Evolutionary conservation across 1,139 yeast genomes (phyloP).

Genomic region (Blastobotrys serpentis): DNA sequence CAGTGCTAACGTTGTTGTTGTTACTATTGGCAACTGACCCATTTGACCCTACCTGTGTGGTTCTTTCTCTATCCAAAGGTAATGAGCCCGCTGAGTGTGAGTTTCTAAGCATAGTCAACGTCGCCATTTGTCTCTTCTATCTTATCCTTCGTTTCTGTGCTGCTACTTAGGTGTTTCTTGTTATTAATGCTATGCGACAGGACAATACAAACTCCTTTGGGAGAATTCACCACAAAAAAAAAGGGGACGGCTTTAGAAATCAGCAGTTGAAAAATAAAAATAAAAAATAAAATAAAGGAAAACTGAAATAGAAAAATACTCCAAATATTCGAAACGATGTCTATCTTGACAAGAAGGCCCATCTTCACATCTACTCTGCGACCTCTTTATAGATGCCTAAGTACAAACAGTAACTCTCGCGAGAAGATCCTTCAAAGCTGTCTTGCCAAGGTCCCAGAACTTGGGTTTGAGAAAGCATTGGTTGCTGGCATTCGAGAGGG

Average conservation of each 20-base stretch:
- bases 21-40: neutral
- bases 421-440: conserved; percentile 48
- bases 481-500: conserved; percentile 59
- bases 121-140: conserved; percentile 19
- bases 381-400: neutral
- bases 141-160: too few species aligned
- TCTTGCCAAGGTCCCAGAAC: conserved; percentile 56
- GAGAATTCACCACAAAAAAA: neutral
- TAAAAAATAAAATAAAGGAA: too few species aligned
- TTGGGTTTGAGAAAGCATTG: conserved; percentile 70
- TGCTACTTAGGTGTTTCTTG: too few species aligned
- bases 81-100: conserved; percentile 17
- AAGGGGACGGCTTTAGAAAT: too few species aligned
- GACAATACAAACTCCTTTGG: too few species aligned
- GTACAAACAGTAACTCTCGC: neutral
- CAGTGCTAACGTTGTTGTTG: neutral
- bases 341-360: neutral
- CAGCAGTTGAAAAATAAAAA: too few species aligned
- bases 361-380: neutral
- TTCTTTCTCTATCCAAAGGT: conserved; percentile 13
- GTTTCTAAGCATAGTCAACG: conserved; percentile 23
- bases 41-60: neutral
- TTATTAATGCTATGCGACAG: too few species aligned
- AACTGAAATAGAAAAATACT: too few species aligned
- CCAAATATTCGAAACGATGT: neutral